phyloP scores from a whole-genome alignment of 768 basidiomycete genomes.

The Multifurca ochricompacta region DNA sequence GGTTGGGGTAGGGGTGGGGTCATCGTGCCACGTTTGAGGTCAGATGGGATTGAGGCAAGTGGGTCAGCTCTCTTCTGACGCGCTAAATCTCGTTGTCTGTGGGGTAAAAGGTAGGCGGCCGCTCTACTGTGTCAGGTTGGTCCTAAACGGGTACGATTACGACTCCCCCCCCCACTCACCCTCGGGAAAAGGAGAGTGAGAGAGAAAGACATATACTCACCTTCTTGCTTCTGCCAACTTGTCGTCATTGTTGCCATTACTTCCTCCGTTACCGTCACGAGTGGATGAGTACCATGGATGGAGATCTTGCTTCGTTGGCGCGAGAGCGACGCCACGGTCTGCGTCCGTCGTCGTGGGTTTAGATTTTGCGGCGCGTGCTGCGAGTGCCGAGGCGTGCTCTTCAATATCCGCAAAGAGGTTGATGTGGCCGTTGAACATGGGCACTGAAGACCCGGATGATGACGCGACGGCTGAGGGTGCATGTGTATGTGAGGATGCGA shows the following conservation, averaged over 20 bases:
- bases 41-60: slow-evolving; percentile 62
- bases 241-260: slow-evolving; percentile 14
- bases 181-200: neutral
- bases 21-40: slow-evolving; percentile 36
- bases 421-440: slow-evolving; percentile 54
- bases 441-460: slow-evolving; percentile 24
- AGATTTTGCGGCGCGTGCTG: slow-evolving; percentile 40
- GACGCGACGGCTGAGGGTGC: neutral
- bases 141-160: no score
- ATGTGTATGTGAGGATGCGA: no score
- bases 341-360: slow-evolving; percentile 32
- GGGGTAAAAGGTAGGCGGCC: neutral
- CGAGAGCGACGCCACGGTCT: slow-evolving; percentile 67
- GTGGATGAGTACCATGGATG: slow-evolving; percentile 64
- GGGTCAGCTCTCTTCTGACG: slow-evolving; percentile 64
- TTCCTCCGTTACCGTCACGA: no score
- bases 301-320: slow-evolving; percentile 68
- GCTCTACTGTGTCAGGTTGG: no score
- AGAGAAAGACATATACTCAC: slow-evolving; percentile 13
- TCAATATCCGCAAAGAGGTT: slow-evolving; percentile 83
- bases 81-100: slow-evolving; percentile 54
- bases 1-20: slow-evolving; percentile 9
- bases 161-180: no score
- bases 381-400: slow-evolving; percentile 40
- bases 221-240: slow-evolving; percentile 23